These are phyloP conservation scores for Canariomyces notabilis DNA, from an alignment of 2,329 filamentous ascomycete genomes.

Conservation along the genomic window DNA sequence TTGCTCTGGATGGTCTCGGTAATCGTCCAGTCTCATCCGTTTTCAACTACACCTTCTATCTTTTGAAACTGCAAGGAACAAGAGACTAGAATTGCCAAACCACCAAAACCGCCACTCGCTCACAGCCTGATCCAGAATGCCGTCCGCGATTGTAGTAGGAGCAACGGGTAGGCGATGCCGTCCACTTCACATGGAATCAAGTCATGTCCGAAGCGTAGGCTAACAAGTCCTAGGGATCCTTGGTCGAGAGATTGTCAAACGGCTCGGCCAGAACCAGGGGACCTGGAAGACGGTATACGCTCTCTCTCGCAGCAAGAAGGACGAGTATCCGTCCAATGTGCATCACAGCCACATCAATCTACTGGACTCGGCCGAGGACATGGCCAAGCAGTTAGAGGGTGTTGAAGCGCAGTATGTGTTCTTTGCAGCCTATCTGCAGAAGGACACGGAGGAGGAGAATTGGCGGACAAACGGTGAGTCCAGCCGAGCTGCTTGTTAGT, in stretches of 20 bases:
- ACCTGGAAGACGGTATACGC: slow-evolving; percentile 25
- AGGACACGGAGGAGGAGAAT: slow-evolving; percentile 23
- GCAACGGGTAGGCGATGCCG: slow-evolving; percentile 14
- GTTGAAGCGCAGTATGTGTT: slow-evolving; percentile 26
- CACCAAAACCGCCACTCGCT: background rate
- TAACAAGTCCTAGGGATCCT: slow-evolving; percentile 20
- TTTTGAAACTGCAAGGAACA: background rate
- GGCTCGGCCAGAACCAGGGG: slow-evolving; percentile 12
- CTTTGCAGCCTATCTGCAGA: slow-evolving; percentile 26
- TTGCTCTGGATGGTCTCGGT: background rate
- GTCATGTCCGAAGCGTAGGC: background rate
- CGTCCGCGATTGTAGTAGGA: slow-evolving; percentile 18
- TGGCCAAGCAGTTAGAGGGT: slow-evolving; percentile 24
- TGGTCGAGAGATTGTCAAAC: slow-evolving; percentile 25
- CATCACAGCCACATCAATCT: slow-evolving; percentile 25
- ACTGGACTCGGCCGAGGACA: slow-evolving; percentile 20
- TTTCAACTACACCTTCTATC: background rate
- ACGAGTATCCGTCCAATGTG: slow-evolving; percentile 20
- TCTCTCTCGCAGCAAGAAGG: slow-evolving; percentile 26
- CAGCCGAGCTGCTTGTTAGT: no score
- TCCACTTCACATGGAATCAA: background rate
- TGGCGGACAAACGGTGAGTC: slow-evolving; percentile 26
- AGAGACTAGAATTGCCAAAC: background rate
- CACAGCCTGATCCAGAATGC: slow-evolving; percentile 7
- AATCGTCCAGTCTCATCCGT: background rate